A percentile compares a stretch with the other conserved stretches of the same genome.
Evolutionary conservation across 345 rosid species (phyloP).

Genomic region (Bruguiera gymnorhiza): DNA sequence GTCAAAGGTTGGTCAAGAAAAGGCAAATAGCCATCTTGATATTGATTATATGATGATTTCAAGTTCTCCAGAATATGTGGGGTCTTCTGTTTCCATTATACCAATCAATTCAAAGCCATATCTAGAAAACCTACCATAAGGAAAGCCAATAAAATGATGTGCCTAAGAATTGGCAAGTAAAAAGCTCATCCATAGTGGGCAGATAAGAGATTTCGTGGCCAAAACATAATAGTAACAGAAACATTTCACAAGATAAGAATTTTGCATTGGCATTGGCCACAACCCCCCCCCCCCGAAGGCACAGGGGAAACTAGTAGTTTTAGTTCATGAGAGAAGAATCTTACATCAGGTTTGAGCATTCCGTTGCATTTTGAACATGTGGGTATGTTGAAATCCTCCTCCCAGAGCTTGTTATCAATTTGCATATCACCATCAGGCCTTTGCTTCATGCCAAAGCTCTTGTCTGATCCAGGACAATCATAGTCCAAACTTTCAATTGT

Average conservation of each 20-base stretch:
- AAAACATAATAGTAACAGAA: too few relatives aligned
- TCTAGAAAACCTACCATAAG: neutral
- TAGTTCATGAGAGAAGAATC: neutral
- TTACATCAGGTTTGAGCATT: conserved; percentile 84
- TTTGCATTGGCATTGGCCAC: too few relatives aligned
- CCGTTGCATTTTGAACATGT: conserved; percentile 77
- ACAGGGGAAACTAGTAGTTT: too few relatives aligned
- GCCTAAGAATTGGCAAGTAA: neutral
- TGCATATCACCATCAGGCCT: conserved; percentile 98
- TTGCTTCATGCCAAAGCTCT: conserved; percentile 96
- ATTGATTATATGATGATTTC: neutral
- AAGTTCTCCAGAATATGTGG: neutral
- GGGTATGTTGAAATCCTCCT: conserved; percentile 77
- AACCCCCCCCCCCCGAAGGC: too few relatives aligned
- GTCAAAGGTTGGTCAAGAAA: neutral
- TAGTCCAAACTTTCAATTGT: conserved; percentile 78
- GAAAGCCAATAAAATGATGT: neutral
- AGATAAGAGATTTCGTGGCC: too few relatives aligned
- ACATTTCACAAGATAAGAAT: too few relatives aligned
- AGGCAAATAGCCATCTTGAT: neutral
- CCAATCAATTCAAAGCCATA: neutral
- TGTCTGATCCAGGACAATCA: conserved; percentile 75
- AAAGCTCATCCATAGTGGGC: too few relatives aligned
- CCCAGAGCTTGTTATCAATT: conserved; percentile 94
- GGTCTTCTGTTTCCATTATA: neutral